A percentile compares a stretch with the other conserved stretches of the same genome.
Evolutionary conservation across 495 filamentous ascomycete genomes (phyloP).

Genomic region (Cercophora scortea): DNA sequence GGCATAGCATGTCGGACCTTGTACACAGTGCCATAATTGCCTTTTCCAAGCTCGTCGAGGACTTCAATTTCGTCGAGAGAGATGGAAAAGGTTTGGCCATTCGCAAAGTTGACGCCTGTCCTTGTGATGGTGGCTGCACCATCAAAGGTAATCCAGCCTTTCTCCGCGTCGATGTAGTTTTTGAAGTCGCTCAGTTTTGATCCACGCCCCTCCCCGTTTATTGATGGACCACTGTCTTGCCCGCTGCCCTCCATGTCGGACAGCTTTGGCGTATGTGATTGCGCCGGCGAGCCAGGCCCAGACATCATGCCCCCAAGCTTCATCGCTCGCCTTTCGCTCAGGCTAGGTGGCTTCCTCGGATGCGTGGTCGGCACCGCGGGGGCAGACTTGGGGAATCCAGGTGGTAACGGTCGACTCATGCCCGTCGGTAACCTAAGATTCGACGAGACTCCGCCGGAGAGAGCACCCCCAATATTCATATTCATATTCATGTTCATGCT

Average conservation of each 20-base stretch:
- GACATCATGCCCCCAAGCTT: constrained; percentile 33
- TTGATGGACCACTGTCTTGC: constrained; percentile 10
- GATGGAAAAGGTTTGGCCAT: constrained; percentile 83
- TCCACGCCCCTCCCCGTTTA: constrained; percentile 37
- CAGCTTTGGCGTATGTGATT: constrained; percentile 22
- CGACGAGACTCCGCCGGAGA: constrained; percentile 27
- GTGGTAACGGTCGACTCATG: constrained; percentile 32
- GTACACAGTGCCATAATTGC: constrained; percentile 97
- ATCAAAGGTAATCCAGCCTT: constrained; percentile 85
- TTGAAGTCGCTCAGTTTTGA: constrained; percentile 86
- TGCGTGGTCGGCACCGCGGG: constrained; percentile 28
- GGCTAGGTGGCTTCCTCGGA: constrained; percentile 18
- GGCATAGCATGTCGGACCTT: constrained; percentile 85
- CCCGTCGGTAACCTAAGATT: constrained; percentile 34
- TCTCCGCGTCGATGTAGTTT: constrained; percentile 83
- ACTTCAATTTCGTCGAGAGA: constrained; percentile 94
- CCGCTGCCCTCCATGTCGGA: constrained; percentile 19
- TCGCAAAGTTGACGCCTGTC: constrained; percentile 84
- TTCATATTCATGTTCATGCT: constrained; percentile 4
- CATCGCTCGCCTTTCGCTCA: constrained; percentile 32
- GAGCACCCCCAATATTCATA: constrained; percentile 1
- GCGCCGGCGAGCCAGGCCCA: constrained; percentile 14
- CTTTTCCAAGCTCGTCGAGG: constrained; percentile 91
- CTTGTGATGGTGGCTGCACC: constrained; percentile 85
- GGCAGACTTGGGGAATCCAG: constrained; percentile 39